phyloP scores from a whole-genome alignment of 2,329 filamentous ascomycete species.

The Chrysoporthe austroafricana region DNA sequence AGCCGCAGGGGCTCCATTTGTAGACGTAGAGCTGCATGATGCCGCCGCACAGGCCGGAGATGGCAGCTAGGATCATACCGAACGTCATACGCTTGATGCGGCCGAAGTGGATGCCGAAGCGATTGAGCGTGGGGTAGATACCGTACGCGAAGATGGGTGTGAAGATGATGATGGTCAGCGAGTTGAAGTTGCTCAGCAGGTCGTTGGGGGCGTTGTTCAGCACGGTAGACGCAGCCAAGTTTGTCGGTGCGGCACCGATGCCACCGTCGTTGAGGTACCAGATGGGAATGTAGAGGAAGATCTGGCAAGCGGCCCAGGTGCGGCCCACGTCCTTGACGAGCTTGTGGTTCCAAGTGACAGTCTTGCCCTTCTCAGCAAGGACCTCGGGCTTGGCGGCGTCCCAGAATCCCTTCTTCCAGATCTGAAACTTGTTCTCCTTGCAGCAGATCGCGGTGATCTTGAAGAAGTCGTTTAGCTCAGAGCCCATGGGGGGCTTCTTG shows the following conservation, averaged over 20 bases:
- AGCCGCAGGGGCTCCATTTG: conserved; percentile 56
- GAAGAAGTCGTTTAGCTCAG: conserved; percentile 63
- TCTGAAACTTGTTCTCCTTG: conserved; percentile 55
- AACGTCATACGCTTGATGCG: conserved; percentile 61
- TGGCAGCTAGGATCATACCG: conserved; percentile 54
- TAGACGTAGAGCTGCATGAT: conserved; percentile 65
- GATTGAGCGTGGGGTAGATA: conserved; percentile 62
- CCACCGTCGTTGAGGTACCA: conserved; percentile 47
- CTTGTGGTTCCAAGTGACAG: conserved; percentile 66
- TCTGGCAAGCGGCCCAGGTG: conserved; percentile 46
- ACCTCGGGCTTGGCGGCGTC: conserved; percentile 60
- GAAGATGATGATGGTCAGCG: conserved; percentile 62
- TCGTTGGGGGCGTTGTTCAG: conserved; percentile 62
- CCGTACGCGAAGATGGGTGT: conserved; percentile 55
- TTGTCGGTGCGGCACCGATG: conserved; percentile 41
- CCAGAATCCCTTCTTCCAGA: conserved; percentile 62
- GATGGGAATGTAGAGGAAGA: conserved; percentile 46
- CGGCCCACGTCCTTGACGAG: conserved; percentile 70
- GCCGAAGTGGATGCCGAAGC: conserved; percentile 55
- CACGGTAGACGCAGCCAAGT: conserved; percentile 47
- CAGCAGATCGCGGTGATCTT: conserved; percentile 58
- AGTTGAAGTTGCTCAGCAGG: conserved; percentile 62
- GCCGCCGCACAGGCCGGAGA: conserved; percentile 48
- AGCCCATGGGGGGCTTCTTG: conserved; percentile 64
- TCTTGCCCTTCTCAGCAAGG: conserved; percentile 47